A percentile compares a stretch with the other conserved stretches of the same genome.
Conservation (phyloP, 352 stramenopile species). For the Pythium aristosporum region DNA sequence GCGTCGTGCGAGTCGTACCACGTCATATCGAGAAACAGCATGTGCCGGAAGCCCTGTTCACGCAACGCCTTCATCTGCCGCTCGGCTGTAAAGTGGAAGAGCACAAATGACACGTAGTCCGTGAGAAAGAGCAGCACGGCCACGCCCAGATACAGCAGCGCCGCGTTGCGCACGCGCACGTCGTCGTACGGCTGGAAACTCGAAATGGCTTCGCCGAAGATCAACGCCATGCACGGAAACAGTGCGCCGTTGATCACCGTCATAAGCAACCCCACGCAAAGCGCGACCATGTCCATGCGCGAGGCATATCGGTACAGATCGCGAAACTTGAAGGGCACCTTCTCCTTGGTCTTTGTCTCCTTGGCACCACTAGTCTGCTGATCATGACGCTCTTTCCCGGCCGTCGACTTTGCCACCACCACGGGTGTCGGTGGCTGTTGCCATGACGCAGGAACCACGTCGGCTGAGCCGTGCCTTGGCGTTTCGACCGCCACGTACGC, state of each 20-base stretch:
- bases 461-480: background rate
- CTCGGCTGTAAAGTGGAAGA: constrained; percentile 30
- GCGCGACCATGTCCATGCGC: constrained; percentile 21
- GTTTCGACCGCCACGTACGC: constrained; percentile 18
- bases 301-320: constrained; percentile 32
- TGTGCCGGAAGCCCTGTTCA: constrained; percentile 14
- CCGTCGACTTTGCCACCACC: constrained; percentile 12
- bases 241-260: constrained; percentile 34
- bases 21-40: constrained; percentile 27
- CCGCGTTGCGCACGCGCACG: constrained; percentile 20
- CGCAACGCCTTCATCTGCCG: constrained; percentile 32
- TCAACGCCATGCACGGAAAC: constrained; percentile 40
- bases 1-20: constrained; percentile 31
- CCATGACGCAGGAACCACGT: background rate
- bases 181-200: constrained; percentile 30
- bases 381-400: background rate
- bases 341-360: background rate
- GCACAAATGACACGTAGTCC: constrained; percentile 31
- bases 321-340: constrained; percentile 23
- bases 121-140: constrained; percentile 32
- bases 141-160: constrained; percentile 21
- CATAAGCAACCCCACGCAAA: constrained; percentile 29
- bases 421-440: constrained; percentile 14
- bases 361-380: background rate
- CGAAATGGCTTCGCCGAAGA: constrained; percentile 37